Base-by-base conservation (phyloP, 2,329 filamentous ascomycete species). In the Colletotrichum eleusines region DNA sequence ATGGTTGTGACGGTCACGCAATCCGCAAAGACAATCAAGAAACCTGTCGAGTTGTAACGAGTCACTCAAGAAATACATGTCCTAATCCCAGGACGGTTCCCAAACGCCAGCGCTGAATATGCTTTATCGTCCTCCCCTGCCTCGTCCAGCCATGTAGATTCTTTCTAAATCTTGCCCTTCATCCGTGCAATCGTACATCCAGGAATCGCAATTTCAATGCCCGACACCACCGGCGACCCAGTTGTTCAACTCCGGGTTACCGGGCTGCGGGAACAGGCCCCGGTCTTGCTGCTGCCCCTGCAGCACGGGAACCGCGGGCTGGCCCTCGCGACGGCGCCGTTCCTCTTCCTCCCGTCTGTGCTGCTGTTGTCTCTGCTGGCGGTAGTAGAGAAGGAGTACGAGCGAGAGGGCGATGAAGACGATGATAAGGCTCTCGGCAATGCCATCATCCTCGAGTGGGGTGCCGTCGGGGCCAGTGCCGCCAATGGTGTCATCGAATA, bases 341-440 rank as follows among this genome's bases (percentile, higher is more conserved):
- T 83, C 81, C 67, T 82, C 80, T 72, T 84, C 79, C 23, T 77
- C 76, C 61, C 81, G 78, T 57, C 80, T 81, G 62, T 87, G 85
- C 38, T 83, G 85, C 74, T 91, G 84, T 77, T 94, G 92, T 71
- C 90, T 84, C 77, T 89, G 90, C 73, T 94, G 91, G 26, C 93
- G 86, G 79, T 96, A 95, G 80, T 94, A 97, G 20, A 98, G 86
- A 40, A 98, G 84, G 63, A 93, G 88, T 0, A 92, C 89, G 64
- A 98, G 85, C 0, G 90, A 89, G 18, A 90, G 90, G 0, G 93
- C 91, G 18, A 98, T 83, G 1, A 89, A 91, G 18, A 98, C 85
- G 72, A 99, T 97, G 54, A 97, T 84, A 31, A 98, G 81, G 53
- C 92, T 95, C 80, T 98, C 96, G 14, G 98, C 69, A 20, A 97